Percentiles rank a stretch among this genome's conserved stretches.
These are phyloP conservation scores for Irpex rosettiformis DNA, from an alignment of 1,284 basidiomycete species.

Conservation along the genomic window DNA sequence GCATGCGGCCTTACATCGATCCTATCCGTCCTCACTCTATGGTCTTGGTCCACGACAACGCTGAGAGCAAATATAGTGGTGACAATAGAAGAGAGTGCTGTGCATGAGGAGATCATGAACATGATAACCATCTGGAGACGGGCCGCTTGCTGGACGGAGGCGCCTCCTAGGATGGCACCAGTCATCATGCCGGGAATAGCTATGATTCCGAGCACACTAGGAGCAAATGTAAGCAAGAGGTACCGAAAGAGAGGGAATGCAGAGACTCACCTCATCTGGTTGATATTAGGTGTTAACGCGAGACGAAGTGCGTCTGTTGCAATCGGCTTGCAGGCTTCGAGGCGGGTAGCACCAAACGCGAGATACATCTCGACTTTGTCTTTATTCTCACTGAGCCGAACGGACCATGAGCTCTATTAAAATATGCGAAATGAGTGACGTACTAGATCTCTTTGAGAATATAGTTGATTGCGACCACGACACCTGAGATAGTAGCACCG, in stretches of 20 bases:
- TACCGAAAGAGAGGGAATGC: not conserved
- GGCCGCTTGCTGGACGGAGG: slow-evolving; percentile 80
- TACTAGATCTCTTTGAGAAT: slow-evolving; percentile 66
- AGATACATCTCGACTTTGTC: slow-evolving; percentile 84
- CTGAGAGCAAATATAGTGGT: slow-evolving; percentile 58
- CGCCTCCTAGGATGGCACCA: slow-evolving; percentile 82
- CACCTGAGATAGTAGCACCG: slow-evolving; percentile 72
- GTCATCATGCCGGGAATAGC: slow-evolving; percentile 84
- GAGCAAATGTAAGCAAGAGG: not conserved
- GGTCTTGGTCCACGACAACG: slow-evolving; percentile 63
- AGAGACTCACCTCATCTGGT: slow-evolving; percentile 71
- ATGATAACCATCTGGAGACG: slow-evolving; percentile 87
- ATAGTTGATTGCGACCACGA: slow-evolving; percentile 66
- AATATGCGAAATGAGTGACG: slow-evolving; percentile 21
- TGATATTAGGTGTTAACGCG: slow-evolving; percentile 77
- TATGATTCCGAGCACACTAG: slow-evolving; percentile 78
- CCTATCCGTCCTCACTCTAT: slow-evolving; percentile 69
- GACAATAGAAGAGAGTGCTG: slow-evolving; percentile 64
- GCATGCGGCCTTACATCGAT: slow-evolving; percentile 50
- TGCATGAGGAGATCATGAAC: slow-evolving; percentile 84
- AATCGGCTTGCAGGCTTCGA: slow-evolving; percentile 78
- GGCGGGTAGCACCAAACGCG: slow-evolving; percentile 76
- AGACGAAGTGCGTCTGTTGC: slow-evolving; percentile 74
- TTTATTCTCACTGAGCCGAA: slow-evolving; percentile 60
- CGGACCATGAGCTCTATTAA: not conserved